A percentile compares a stretch with the other conserved stretches of the same genome.
phyloP scores from a whole-genome alignment of 2,329 filamentous ascomycete species.

The Stylonectria norvegica region DNA sequence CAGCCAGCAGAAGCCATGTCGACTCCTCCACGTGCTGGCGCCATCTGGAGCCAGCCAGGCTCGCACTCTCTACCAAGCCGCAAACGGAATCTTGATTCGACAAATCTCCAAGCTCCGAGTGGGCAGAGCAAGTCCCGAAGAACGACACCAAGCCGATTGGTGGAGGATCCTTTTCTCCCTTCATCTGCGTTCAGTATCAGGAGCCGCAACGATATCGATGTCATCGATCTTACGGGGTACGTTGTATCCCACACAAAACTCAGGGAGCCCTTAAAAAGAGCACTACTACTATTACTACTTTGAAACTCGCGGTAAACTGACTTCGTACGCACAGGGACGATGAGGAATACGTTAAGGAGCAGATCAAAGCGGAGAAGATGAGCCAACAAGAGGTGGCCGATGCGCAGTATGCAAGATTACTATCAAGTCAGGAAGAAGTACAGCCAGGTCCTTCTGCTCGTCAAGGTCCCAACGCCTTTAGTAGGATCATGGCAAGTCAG shows the following conservation, averaged over 20 bases:
- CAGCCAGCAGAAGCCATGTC: slow-evolving; percentile 20
- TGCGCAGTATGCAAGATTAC: slow-evolving; percentile 25
- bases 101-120: slow-evolving; percentile 11
- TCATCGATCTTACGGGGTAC: slow-evolving; percentile 45
- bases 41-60: slow-evolving; percentile 11
- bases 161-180: slow-evolving; percentile 5
- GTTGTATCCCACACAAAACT: too few species aligned
- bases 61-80: slow-evolving; percentile 25
- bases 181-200: slow-evolving; percentile 3
- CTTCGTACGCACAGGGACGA: slow-evolving; percentile 28
- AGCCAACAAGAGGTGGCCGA: slow-evolving; percentile 29
- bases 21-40: slow-evolving; percentile 11
- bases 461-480: slow-evolving; percentile 23
- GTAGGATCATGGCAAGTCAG: slow-evolving; percentile 29
- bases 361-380: slow-evolving; percentile 35
- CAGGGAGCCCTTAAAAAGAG: too few species aligned
- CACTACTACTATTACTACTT: too few species aligned
- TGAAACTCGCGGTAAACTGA: too few species aligned
- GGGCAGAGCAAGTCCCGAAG: slow-evolving; percentile 34
- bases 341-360: slow-evolving; percentile 33
- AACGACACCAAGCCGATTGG: slow-evolving; percentile 23
- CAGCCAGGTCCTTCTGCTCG: too few species aligned
- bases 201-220: slow-evolving; percentile 18
- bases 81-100: slow-evolving; percentile 28
- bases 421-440: slow-evolving; percentile 27